A percentile compares a stretch with the other conserved stretches of the same genome.
Evolutionary conservation across 2,329 filamentous ascomycete species (phyloP).

Genomic region (Tolypocladium cylindrosporum): DNA sequence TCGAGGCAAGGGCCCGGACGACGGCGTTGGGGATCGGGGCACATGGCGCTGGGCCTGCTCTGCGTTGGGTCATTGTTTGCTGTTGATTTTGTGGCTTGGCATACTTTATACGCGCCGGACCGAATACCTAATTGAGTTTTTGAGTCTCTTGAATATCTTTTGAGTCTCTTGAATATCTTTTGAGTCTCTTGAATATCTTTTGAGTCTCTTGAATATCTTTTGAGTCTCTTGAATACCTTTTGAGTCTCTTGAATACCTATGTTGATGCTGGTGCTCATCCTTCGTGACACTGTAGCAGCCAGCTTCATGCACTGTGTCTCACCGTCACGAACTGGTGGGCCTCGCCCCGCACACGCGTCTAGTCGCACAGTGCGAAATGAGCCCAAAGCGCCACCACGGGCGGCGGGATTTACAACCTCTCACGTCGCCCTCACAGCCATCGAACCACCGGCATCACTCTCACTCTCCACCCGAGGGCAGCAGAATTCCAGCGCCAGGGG

Average conservation of each 20-base stretch:
- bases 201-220: neutral
- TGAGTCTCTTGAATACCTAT: too few species aligned
- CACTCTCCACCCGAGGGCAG: neutral
- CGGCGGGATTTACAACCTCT: neutral
- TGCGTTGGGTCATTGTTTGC: neutral
- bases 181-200: too few species aligned
- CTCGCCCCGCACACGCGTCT: neutral
- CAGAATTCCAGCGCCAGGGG: neutral
- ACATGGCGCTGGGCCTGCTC: neutral
- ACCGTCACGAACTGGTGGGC: neutral
- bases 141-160: neutral
- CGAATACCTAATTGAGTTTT: neutral
- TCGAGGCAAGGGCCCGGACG: neutral
- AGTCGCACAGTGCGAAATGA: neutral
- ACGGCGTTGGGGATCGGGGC: neutral
- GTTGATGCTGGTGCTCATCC: too few species aligned
- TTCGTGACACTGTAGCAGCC: too few species aligned
- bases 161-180: too few species aligned
- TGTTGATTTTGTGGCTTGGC: neutral
- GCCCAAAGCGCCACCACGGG: neutral
- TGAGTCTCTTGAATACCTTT: neutral
- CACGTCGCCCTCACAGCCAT: neutral
- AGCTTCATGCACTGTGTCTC: neutral
- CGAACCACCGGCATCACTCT: neutral
- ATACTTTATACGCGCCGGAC: neutral